Evolutionary conservation across 1,284 basidiomycete species (phyloP).

Genomic region (Apiotrichum mycotoxinovorans): DNA sequence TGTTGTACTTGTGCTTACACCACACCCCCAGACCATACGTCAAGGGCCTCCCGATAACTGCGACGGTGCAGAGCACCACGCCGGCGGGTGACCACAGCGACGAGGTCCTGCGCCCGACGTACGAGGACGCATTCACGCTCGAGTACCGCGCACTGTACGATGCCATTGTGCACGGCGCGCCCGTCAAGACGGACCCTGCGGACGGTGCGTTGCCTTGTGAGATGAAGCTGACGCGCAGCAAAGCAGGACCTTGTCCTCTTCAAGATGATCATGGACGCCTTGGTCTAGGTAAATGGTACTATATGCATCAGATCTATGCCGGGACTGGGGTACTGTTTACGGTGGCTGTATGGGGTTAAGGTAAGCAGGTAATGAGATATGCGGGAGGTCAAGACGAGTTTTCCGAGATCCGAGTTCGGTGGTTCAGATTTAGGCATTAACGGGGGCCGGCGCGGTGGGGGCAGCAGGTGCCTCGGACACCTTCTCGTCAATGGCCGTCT

Average conservation of each 20-base stretch:
- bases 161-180: slow-evolving; percentile 32
- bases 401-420: too few relatives aligned
- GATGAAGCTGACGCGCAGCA: background rate
- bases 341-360: too few relatives aligned
- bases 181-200: slow-evolving; percentile 36
- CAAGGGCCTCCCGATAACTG: slow-evolving; percentile 49
- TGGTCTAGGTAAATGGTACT: too few relatives aligned
- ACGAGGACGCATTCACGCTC: slow-evolving; percentile 49
- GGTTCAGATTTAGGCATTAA: background rate
- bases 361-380: too few relatives aligned
- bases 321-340: background rate
- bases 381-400: too few relatives aligned
- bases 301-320: background rate
- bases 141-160: slow-evolving; percentile 42
- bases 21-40: slow-evolving; percentile 43
- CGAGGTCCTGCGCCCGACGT: slow-evolving; percentile 45
- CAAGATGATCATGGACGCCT: slow-evolving; percentile 41
- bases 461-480: background rate
- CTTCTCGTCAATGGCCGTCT: background rate
- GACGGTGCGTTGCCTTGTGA: slow-evolving; percentile 20
- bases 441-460: background rate
- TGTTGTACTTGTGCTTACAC: background rate
- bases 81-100: slow-evolving; percentile 37
- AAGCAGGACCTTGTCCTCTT: slow-evolving; percentile 29
- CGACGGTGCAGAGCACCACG: slow-evolving; percentile 38